Evolutionary conservation across 2,329 filamentous ascomycete genomes (phyloP), one percentile per base, ranked within the genome.

Genomic region (Fusarium tuaranense): DNA sequence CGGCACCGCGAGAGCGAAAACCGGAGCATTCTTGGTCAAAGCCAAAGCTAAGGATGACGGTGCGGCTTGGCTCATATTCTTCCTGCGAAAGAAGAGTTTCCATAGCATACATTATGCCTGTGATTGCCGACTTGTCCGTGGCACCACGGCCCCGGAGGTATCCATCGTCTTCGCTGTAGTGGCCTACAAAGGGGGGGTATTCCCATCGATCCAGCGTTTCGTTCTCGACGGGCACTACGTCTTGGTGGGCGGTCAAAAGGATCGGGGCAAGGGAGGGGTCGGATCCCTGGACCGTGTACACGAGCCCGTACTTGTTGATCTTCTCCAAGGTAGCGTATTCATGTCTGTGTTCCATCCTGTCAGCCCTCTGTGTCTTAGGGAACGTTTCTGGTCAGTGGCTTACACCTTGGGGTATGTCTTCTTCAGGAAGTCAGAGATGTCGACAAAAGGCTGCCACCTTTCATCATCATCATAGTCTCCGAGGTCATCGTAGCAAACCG

Each of bases 11-110:
- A 20, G 80, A 81, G 36, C 87, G 84, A 20, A 80, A 81, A 9
- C 90, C 89, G 27, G 87, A 87, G 57, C 87, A 88, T 78, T 92
- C 90, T 73, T 92, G 90, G 69, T 92, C 91, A 68, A 91, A 92
- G 1, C 91, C 91, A 71, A 92, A 90, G 2, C 88, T 88, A 2
- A 92, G 78, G 4, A 92, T 79, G 10, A 92, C 83, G 0, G 89
- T 90, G 60, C 91, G 84, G 39, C 83, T 84, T 0, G 90, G 90
- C 2, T 81, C 73, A 81, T 86, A 92, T 3, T 80, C 72, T 1
- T 82, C 80, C 44, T 88, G 84, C 0, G 82, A 80, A 7, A 92
- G 77, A 0, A 91, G 82, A 2, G 84, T 81, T 74, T 92, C 90
- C 5, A 81, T 48, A 3, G 78, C 76, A 0, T 78, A 79, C 68